phyloP scores from a whole-genome alignment of 495 filamentous ascomycete species.

The Aspergillus haitiensis region DNA sequence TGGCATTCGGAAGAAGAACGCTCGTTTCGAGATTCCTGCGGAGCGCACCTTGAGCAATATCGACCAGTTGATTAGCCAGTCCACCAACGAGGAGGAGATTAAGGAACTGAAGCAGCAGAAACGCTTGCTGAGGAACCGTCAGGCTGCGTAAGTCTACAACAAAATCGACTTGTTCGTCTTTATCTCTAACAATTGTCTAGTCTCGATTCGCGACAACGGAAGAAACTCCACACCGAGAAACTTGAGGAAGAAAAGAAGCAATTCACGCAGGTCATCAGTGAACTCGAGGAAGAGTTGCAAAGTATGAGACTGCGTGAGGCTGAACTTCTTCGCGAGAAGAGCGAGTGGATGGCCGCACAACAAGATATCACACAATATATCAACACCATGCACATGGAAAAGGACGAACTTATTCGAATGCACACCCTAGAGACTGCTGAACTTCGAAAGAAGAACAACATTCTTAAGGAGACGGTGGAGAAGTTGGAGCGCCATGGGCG shows the following conservation, averaged over 20 bases:
- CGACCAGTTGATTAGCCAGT: conserved; percentile 85
- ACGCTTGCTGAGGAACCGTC: conserved; percentile 87
- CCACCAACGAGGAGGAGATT: conserved; percentile 87
- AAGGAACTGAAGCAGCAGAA: conserved; percentile 99
- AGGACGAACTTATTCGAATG: conserved; percentile 82
- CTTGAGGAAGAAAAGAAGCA: conserved; percentile 96
- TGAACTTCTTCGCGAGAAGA: conserved; percentile 65
- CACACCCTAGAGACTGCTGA: conserved; percentile 95
- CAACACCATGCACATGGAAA: conserved; percentile 75
- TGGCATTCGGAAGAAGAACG: conserved; percentile 99
- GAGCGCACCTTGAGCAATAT: conserved; percentile 94
- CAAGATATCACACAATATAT: conserved; percentile 74
- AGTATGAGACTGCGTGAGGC: conserved; percentile 54
- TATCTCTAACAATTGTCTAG: conserved; percentile 52
- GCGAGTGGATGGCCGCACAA: conserved; percentile 64
- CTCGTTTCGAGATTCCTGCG: conserved; percentile 93
- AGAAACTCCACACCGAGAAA: conserved; percentile 97
- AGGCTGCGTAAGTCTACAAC: conserved; percentile 77
- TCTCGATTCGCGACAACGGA: conserved; percentile 93
- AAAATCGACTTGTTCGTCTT: conserved; percentile 13
- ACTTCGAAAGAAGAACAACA: conserved; percentile 91
- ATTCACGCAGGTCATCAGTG: conserved; percentile 68
- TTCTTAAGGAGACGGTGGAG: conserved; percentile 82
- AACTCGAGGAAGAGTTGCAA: conserved; percentile 76
- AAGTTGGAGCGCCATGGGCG: conserved; percentile 69